These are phyloP conservation scores for Tolypocladium ophioglossoides DNA, from an alignment of 2,329 filamentous ascomycete species.

Conservation along the genomic window DNA sequence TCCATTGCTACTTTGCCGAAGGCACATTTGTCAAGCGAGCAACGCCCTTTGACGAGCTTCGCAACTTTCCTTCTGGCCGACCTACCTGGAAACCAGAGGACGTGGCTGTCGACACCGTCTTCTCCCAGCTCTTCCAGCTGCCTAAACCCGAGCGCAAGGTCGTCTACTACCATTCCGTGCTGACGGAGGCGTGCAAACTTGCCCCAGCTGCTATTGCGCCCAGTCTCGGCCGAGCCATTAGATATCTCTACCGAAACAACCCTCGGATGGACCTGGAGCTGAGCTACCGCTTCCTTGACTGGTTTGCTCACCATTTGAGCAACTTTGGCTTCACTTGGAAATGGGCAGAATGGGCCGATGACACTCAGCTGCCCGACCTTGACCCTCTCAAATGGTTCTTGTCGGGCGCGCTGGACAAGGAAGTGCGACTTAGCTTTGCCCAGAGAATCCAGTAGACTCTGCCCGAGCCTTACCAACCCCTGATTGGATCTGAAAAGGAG, in stretches of 20 bases:
- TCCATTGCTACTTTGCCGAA: constrained; percentile 88
- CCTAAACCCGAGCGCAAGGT: constrained; percentile 84
- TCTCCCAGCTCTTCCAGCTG: constrained; percentile 86
- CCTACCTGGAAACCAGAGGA: constrained; percentile 97
- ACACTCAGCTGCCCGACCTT: constrained; percentile 64
- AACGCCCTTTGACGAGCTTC: constrained; percentile 82
- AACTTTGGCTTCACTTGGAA: constrained; percentile 99
- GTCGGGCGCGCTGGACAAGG: constrained; percentile 81
- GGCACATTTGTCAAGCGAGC: constrained; percentile 89
- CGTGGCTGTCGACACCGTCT: constrained; percentile 92
- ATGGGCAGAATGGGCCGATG: constrained; percentile 93
- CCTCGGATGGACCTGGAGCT: constrained; percentile 82
- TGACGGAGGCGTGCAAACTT: constrained; percentile 93
- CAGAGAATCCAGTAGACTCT: constrained; percentile 92
- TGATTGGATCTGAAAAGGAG: constrained; percentile 82
- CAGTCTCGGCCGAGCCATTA: constrained; percentile 83
- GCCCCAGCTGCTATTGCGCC: constrained; percentile 94
- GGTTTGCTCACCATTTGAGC: constrained; percentile 95
- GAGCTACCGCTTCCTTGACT: constrained; percentile 80
- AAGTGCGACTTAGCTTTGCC: constrained; percentile 91
- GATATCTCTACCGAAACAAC: constrained; percentile 76
- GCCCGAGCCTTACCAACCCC: constrained; percentile 66
- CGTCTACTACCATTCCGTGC: constrained; percentile 90
- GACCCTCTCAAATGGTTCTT: constrained; percentile 94
- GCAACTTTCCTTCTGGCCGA: constrained; percentile 51